Evolutionary conservation across 176 grass and related monocot species (phyloP).

Genomic region (Melocanna baccifera): DNA sequence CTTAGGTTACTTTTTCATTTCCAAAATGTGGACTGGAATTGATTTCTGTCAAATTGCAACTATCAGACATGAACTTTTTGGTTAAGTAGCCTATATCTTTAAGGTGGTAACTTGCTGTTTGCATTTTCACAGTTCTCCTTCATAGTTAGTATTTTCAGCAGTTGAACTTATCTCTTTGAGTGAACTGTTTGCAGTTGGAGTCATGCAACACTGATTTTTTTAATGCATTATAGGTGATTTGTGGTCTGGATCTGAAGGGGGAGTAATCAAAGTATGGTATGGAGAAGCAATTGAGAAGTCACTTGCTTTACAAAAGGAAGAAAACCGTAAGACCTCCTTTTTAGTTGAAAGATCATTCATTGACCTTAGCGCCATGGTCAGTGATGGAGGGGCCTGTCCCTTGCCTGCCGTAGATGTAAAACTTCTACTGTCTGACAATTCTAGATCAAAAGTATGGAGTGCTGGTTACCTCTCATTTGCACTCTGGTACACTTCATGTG

Average conservation of each 20-base stretch:
- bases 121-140: neutral
- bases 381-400: conserved; percentile 59
- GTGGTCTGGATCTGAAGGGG: conserved; percentile 86
- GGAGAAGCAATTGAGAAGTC: conserved; percentile 64
- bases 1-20: neutral
- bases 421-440: conserved; percentile 85
- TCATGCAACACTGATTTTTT: conserved; percentile 12
- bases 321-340: conserved; percentile 63
- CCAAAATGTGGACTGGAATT: neutral
- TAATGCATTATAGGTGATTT: conserved; percentile 61
- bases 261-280: conserved; percentile 75
- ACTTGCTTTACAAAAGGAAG: conserved; percentile 62
- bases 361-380: conserved; percentile 74
- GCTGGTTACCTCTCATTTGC: conserved; percentile 73
- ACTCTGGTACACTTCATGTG: conserved; percentile 68
- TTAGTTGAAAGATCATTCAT: conserved; percentile 77
- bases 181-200: neutral
- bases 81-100: conserved; percentile 1
- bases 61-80: neutral
- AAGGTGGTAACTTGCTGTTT: neutral
- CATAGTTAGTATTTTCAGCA: neutral
- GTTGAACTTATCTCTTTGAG: neutral
- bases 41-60: neutral
- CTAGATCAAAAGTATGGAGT: conserved; percentile 84
- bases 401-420: conserved; percentile 81